Conservation (phyloP, 1,139 yeast species). For the Zygosaccharomyces sapae region DNA sequence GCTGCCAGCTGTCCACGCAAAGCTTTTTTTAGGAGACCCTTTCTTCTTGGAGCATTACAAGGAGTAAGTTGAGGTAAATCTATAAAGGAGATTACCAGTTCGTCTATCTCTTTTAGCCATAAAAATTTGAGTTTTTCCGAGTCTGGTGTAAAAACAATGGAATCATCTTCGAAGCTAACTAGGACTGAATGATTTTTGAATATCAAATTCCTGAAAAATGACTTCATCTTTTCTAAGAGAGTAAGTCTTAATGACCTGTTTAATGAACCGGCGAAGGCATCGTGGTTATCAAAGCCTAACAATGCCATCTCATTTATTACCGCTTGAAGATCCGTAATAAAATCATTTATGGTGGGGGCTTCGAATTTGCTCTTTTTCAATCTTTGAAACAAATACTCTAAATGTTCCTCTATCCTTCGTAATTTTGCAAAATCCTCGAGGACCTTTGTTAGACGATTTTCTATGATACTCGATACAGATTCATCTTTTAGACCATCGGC, state of each 20-base stretch:
- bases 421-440: slow-evolving; percentile 9
- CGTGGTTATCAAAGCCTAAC: background rate
- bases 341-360: background rate
- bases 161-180: slow-evolving; percentile 2
- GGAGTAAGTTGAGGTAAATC: background rate
- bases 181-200: background rate
- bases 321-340: slow-evolving; percentile 2
- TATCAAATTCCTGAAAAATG: background rate
- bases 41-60: background rate
- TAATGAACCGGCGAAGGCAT: background rate
- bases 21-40: background rate
- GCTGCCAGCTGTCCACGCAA: background rate
- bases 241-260: slow-evolving; percentile 5
- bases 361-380: background rate
- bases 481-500: background rate
- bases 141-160: slow-evolving; percentile 1
- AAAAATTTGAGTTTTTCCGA: slow-evolving; percentile 3
- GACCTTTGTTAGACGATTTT: slow-evolving; percentile 8
- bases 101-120: slow-evolving; percentile 8
- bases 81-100: background rate
- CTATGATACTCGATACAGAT: slow-evolving; percentile 4
- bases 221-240: background rate
- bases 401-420: slow-evolving; percentile 7
- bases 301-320: background rate
- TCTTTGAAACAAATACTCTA: slow-evolving; percentile 1